phyloP scores from a whole-genome alignment of 2,329 filamentous ascomycete species.

The Pezicula carpinea region DNA sequence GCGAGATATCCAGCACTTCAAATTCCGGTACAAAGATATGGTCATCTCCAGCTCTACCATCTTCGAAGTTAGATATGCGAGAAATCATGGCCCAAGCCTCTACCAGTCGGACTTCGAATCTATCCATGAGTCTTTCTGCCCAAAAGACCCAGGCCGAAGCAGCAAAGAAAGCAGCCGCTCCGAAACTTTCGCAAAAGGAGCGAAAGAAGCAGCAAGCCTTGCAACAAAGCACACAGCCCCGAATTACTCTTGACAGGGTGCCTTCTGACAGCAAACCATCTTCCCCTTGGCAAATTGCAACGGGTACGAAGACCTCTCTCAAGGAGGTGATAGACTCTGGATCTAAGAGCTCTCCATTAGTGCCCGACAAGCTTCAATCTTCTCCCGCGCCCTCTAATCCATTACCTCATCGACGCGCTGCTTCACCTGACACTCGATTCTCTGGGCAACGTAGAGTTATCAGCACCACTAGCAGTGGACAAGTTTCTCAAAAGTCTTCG shows the following conservation, averaged over 20 bases:
- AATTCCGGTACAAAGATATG: constrained; percentile 21
- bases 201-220: constrained; percentile 66
- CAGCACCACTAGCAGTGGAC: constrained; percentile 10
- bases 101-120: constrained; percentile 40
- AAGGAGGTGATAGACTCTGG: constrained; percentile 41
- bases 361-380: constrained; percentile 18
- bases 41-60: constrained; percentile 25
- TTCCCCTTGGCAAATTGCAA: constrained; percentile 63
- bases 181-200: constrained; percentile 85
- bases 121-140: constrained; percentile 50
- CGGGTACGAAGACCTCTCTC: constrained; percentile 43
- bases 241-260: constrained; percentile 41
- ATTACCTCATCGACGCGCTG: constrained; percentile 40
- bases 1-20: constrained; percentile 1
- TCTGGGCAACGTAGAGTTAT: constrained; percentile 43
- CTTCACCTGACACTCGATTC: constrained; percentile 60
- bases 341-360: constrained; percentile 22
- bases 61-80: constrained; percentile 48
- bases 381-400: constrained; percentile 26
- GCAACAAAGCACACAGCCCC: constrained; percentile 32
- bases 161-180: constrained; percentile 32
- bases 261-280: constrained; percentile 33
- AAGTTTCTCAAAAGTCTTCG: constrained; percentile 8
- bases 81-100: constrained; percentile 80
- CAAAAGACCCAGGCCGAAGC: constrained; percentile 35